Conservation (phyloP, 2,329 filamentous ascomycete genomes). For the Xylaria polymorpha region DNA sequence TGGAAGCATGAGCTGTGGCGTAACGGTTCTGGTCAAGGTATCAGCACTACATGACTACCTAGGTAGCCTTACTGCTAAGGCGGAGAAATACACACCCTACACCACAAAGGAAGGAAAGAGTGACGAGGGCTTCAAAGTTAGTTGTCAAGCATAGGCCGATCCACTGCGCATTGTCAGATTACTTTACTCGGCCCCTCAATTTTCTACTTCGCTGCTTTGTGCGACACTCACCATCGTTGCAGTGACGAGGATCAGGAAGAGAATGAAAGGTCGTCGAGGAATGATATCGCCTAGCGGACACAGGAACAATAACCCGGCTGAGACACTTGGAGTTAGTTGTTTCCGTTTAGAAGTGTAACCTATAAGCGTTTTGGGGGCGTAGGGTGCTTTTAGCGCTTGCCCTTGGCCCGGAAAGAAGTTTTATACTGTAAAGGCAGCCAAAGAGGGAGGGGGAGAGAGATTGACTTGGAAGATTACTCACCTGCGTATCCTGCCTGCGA, state of each 20-base stretch:
- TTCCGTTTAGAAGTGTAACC: neutral
- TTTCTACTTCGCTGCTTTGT: neutral
- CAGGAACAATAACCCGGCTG: slow-evolving; percentile 69
- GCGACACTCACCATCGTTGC: slow-evolving; percentile 65
- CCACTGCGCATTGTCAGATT: slow-evolving; percentile 53
- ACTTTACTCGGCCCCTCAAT: slow-evolving; percentile 2
- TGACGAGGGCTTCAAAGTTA: slow-evolving; percentile 68
- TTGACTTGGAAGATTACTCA: neutral
- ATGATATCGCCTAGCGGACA: slow-evolving; percentile 74
- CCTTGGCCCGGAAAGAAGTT: neutral
- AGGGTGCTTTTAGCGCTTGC: neutral
- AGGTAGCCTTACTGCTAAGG: neutral
- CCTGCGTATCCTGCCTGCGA: slow-evolving; percentile 77
- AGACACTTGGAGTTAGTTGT: neutral
- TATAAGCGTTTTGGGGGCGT: neutral
- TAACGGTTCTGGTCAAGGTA: slow-evolving; percentile 46
- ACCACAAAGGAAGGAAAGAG: slow-evolving; percentile 71
- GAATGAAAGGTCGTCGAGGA: slow-evolving; percentile 69
- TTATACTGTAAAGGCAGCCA: neutral
- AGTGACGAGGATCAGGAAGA: slow-evolving; percentile 70
- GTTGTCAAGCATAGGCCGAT: slow-evolving; percentile 72
- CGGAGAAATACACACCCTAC: slow-evolving; percentile 46
- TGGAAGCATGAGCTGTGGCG: slow-evolving; percentile 72
- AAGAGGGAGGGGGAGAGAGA: neutral
- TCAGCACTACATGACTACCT: slow-evolving; percentile 8